A percentile compares a stretch with the other conserved stretches of the same genome.
Conservation (phyloP, 2,329 filamentous ascomycete species). For the Exophiala alcalophila region DNA sequence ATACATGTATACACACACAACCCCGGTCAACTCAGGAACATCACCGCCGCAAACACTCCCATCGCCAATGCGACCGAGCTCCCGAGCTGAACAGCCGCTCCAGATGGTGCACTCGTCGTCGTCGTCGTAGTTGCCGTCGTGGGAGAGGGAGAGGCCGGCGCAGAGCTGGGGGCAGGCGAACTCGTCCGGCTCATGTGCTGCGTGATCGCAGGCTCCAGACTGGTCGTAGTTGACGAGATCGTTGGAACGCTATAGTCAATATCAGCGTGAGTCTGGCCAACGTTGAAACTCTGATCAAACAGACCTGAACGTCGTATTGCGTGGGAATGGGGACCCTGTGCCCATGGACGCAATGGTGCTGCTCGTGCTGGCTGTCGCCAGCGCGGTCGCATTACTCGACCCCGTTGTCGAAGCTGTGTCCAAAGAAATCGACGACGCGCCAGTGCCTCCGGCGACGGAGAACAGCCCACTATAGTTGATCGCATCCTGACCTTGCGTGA, state of each 20-base stretch:
- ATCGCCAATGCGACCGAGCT: constrained; percentile 36
- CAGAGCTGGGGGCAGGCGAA: constrained; percentile 23
- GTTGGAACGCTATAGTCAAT: constrained; percentile 25
- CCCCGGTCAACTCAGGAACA: constrained; percentile 32
- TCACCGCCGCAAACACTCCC: constrained; percentile 36
- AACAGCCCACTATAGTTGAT: constrained; percentile 58
- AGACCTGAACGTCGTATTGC: constrained; percentile 39
- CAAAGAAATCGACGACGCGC: constrained; percentile 20
- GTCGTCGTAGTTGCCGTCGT: constrained; percentile 25
- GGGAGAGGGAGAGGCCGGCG: no score
- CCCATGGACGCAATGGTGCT: constrained; percentile 36
- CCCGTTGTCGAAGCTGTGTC: constrained; percentile 23
- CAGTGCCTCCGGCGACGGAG: constrained; percentile 40
- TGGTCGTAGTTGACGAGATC: constrained; percentile 24
- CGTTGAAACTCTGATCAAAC: not conserved
- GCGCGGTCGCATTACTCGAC: constrained; percentile 19
- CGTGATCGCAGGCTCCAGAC: constrained; percentile 10
- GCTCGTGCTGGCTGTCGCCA: constrained; percentile 17
- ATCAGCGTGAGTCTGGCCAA: no score
- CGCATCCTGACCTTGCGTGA: constrained; percentile 48
- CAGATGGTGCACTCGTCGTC: constrained; percentile 26
- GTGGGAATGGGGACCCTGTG: constrained; percentile 61
- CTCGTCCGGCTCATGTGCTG: constrained; percentile 17
- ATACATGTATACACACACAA: constrained; percentile 11
- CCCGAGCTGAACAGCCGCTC: constrained; percentile 31